A percentile compares a stretch with the other conserved stretches of the same genome.
phyloP scores from a whole-genome alignment of 1,284 basidiomycete genomes.

The Volvariella surrecta region DNA sequence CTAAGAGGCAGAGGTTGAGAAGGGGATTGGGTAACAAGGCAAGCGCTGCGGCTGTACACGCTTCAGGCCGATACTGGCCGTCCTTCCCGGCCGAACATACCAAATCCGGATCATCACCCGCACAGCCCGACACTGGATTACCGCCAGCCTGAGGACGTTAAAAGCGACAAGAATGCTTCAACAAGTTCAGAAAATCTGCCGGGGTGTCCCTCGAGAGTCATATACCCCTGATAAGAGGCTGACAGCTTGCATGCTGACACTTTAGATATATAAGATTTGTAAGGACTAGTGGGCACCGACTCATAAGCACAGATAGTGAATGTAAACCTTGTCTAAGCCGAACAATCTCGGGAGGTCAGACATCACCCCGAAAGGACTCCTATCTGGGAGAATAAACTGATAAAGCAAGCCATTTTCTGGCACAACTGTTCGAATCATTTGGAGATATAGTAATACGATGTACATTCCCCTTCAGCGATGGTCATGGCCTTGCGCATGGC shows the following conservation, averaged over 20 bases:
- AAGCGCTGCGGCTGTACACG: slow-evolving; percentile 22
- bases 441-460: not conserved
- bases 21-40: slow-evolving; percentile 28
- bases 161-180: not conserved
- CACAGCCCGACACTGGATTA: too few relatives aligned
- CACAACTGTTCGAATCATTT: not conserved
- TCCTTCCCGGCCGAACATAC: slow-evolving; percentile 2
- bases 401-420: not conserved
- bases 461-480: not conserved
- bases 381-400: not conserved
- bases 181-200: too few relatives aligned
- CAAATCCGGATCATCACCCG: not conserved
- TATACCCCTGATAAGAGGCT: not conserved
- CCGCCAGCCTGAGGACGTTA: not conserved
- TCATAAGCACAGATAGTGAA: too few relatives aligned
- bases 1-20: slow-evolving; percentile 19
- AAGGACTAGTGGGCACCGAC: too few relatives aligned
- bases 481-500: not conserved
- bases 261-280: too few relatives aligned
- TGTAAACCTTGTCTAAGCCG: too few relatives aligned
- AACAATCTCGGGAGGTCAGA: too few relatives aligned
- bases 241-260: not conserved
- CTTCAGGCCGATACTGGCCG: slow-evolving; percentile 18
- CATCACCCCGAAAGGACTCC: not conserved
- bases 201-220: not conserved